phyloP scores from a whole-genome alignment of 495 filamentous ascomycete species.

The Collariella sp. region DNA sequence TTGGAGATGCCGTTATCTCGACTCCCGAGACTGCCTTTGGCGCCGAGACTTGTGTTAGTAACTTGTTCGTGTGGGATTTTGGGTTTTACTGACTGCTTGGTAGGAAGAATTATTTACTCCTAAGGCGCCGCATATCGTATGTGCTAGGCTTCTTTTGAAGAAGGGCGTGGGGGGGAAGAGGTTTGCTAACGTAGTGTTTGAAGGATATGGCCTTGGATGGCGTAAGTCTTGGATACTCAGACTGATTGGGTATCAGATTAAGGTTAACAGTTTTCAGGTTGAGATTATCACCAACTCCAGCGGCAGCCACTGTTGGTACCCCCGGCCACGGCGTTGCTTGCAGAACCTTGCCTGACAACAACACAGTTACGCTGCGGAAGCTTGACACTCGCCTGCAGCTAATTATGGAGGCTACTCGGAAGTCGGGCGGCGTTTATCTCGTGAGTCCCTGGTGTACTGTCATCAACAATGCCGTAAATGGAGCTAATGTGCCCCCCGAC shows the following conservation, averaged over 20 bases:
- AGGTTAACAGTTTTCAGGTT: conserved; percentile 4
- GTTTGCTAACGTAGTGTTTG: neutral
- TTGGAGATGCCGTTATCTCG: conserved; percentile 70
- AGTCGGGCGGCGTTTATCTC: conserved; percentile 69
- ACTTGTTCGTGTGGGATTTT: too few species aligned
- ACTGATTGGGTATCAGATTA: neutral
- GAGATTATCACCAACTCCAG: conserved; percentile 75
- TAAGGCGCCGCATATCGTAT: conserved; percentile 38
- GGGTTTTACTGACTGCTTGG: neutral
- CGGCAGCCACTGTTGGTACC: conserved; percentile 49
- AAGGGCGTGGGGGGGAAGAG: too few species aligned
- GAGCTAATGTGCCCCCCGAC: neutral
- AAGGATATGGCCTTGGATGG: conserved; percentile 48
- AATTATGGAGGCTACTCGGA: conserved; percentile 66
- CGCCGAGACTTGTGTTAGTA: conserved; percentile 53
- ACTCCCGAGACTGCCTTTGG: conserved; percentile 66
- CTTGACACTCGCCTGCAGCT: conserved; percentile 64
- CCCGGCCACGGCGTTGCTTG: conserved; percentile 29
- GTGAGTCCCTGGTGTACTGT: conserved; percentile 35
- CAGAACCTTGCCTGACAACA: neutral
- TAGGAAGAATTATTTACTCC: conserved; percentile 69
- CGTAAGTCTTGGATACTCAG: conserved; percentile 23
- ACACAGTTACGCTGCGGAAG: conserved; percentile 52
- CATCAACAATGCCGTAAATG: too few species aligned
- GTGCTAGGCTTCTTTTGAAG: neutral